Base-by-base conservation (phyloP, 2,329 filamentous ascomycete species). In the Hypoxylon sp. region DNA sequence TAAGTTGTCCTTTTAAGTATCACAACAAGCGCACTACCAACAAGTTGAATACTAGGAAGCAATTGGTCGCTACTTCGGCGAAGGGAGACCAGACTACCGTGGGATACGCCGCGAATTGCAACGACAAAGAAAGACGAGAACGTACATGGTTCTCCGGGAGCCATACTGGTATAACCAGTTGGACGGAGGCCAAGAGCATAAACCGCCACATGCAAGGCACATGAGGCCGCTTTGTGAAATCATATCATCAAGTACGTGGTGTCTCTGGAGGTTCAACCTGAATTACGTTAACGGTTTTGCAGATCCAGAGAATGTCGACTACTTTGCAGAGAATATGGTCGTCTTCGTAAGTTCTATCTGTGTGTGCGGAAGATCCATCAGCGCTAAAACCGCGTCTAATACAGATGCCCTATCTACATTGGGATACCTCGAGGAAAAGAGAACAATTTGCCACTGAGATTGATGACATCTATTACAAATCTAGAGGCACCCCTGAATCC, bases 381-480 rank as follows among this genome's bases (percentile, higher is more conserved):
- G 3, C 11, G 27, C 62, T 30, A 23, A 43, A 45, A n/a, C n/a
- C 21, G 12, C n/a, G 14, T 9, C 19, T 29, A 9, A 2, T 37
- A 0, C 19, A 81, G 79, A 78, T 80, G 75, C 79, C 79, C 1
- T 81, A 77, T 43, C 74, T 82, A 1, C 79, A 82, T 23, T 82
- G 80, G 79, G 80, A 82, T 32, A 79, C 76, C 0, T 78, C 79
- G 8, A 71, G 74, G 0, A 77, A 72, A 45, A 74, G 75, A 3
- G 70, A 74, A 0, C 70, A 69, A 5, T 73, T 78, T 12, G 70
- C 76, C 0, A 61, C 51, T 0, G 67, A 75, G 21, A 79, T 81
- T 8, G 67, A 58, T 4, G 63, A 55, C 11, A 71, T 59, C 12
- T n/a, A 39, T 37, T 11, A 54, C 12, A 29, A 45, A 45, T 21